Base-by-base conservation (phyloP, 2,329 filamentous ascomycete genomes). In the Didymella pinodella region DNA sequence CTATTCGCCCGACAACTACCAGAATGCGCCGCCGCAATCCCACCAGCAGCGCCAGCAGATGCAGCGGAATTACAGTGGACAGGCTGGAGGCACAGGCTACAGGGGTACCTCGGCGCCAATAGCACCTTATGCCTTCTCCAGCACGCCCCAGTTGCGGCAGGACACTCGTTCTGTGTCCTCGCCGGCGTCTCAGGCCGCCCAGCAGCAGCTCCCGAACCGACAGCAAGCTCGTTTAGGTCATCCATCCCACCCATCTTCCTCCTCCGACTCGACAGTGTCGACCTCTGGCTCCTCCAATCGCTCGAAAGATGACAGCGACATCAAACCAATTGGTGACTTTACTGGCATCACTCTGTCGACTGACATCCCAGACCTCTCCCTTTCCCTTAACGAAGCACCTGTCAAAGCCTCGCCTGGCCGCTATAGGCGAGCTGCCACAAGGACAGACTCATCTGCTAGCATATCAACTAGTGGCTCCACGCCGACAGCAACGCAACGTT, bases 321-420 rank as follows among this genome's bases (percentile, higher is more conserved):
- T 75, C 59, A 75, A 65, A 74, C 80, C 56, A 56, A 57, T 65
- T 43, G 72, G 75, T 43, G 75, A 54, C 60, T 76, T 80, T 59
- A 79, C 80, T 51, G 65, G 80, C 49, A 81, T 82, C 38, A 82
- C 83, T 55, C 72, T 86, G 14, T 83, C 83, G 41, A 78, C 81
- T 43, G 77, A 78, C 47, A 77, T 83, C 26, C 83, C 86, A 48
- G 84, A 85, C 78, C 64, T 88, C 75, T 78, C 83, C 66, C 71
- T 89, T 79, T 77, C 80, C 28, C 65, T 80, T n/a, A 81, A 84
- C 51, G 84, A 88, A 41, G 81, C 84, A 4, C 82, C 86, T 22
- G 78, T 82, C 45, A 93, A 92, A 70, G 82, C 88, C 22, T 88
- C 90, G 1, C 91, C 92, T 1, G 93, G 97, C 75, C 87, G 94